Base-by-base conservation (phyloP, 352 stramenopile genomes). In the Phytophthora fragariae region DNA sequence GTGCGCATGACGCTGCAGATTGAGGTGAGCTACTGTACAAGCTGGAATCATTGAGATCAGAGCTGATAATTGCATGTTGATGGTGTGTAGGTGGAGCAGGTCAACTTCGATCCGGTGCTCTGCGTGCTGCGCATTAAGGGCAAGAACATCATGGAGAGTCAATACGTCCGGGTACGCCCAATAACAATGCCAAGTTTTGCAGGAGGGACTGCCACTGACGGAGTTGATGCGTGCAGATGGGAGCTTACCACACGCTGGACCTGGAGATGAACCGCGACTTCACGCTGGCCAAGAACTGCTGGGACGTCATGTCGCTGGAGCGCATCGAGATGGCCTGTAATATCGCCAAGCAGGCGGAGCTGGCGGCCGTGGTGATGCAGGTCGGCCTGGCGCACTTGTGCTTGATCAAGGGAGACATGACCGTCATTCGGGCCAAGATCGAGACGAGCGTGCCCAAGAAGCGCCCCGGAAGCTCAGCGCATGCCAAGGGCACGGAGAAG, bases 381-480 rank as follows among this genome's bases (percentile, higher is more conserved):
- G 83, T 87, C 2, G 98, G 97, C 5, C 80, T 99, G 14, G 97
- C 97, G 27, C 96, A 99, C 77, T 75, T 99, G 33, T 99, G 97
- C 80, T 82, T 99, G n/a, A 97, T 99, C 39, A 99, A 97, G 57
- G 95, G 94, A 10, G 89, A 98, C 61, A 97, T 99, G 80, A 99
- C 97, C 24, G 88, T 99, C 44, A 95, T 97, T 72, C 92, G 94
- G 46, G 92, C 92, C 41, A 94, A 98, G 65, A 97, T 99, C 75
- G 97, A 99, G 75, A 95, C 86, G 14, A 99, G 92, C 75, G 98
- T 99, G 72, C 97, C 97, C 0, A 99, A 99, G 75, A 99, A 99
- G 83, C 87, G 97, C 59, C 95, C 97, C 3, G 97, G 97, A n/a
- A 98, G 80, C 60, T 92, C 91, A 17, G 90, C 92, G 39, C 97